phyloP scores from a whole-genome alignment of 139 green algal genomes.

The Ulvella scutata region DNA sequence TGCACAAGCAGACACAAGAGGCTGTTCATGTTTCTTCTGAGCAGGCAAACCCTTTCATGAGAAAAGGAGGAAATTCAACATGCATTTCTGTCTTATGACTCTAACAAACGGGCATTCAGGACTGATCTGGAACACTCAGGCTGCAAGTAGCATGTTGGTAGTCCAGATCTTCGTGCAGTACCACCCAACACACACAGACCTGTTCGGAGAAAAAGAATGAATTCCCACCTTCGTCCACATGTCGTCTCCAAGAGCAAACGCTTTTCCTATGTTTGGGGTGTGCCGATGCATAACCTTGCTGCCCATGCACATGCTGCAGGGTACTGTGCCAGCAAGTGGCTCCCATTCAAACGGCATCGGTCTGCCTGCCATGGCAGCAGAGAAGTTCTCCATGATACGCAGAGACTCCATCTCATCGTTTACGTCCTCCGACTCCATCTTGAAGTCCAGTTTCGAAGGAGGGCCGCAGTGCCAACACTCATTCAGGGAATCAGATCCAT shows the following conservation, averaged over 20 bases:
- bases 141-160: not conserved
- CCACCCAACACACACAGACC: too few species aligned
- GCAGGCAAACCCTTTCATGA: too few species aligned
- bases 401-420: not conserved
- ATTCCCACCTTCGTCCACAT: conserved; percentile 4
- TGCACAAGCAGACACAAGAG: too few species aligned
- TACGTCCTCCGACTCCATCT: conserved; percentile 1
- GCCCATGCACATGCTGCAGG: not conserved
- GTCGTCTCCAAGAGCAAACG: not conserved
- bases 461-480: not conserved
- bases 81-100: too few species aligned
- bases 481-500: not conserved
- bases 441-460: not conserved
- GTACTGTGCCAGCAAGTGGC: not conserved
- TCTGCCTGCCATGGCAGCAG: not conserved
- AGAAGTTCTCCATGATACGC: not conserved
- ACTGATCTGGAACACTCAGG: too few species aligned
- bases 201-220: too few species aligned
- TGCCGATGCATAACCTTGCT: not conserved
- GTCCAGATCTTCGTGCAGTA: too few species aligned
- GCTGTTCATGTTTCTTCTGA: too few species aligned
- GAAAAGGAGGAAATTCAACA: too few species aligned
- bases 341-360: not conserved
- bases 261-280: not conserved
- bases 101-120: too few species aligned